Percentiles rank a stretch among this genome's conserved stretches.
These are phyloP conservation scores for Gossypium lobatum DNA, from an alignment of 441 rosid genomes.

Conservation along the genomic window DNA sequence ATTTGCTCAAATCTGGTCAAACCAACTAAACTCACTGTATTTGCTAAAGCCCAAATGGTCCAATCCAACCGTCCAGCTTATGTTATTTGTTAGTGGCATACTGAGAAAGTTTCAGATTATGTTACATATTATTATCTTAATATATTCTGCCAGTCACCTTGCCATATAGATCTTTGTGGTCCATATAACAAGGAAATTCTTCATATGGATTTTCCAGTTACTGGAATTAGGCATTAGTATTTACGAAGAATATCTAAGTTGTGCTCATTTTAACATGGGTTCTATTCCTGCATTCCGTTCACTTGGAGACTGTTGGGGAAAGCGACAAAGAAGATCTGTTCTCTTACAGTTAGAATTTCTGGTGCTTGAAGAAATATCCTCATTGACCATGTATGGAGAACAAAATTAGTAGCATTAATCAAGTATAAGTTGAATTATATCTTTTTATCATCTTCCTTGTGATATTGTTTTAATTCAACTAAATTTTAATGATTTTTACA, in stretches of 20 bases:
- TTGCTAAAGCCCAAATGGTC: background rate
- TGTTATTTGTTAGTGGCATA: background rate
- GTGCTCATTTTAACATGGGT: background rate
- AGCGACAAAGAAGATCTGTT: background rate
- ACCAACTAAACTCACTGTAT: background rate
- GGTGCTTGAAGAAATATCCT: background rate
- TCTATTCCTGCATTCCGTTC: background rate
- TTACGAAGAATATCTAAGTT: background rate
- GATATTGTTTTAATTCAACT: background rate
- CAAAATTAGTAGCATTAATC: background rate
- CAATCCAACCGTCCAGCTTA: background rate
- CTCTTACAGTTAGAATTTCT: background rate
- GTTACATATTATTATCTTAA: slow-evolving; percentile 3
- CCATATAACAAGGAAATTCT: background rate
- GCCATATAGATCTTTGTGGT: background rate
- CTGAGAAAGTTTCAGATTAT: background rate
- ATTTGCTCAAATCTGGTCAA: background rate
- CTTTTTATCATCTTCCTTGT: background rate
- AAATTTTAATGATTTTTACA: slow-evolving; percentile 7
- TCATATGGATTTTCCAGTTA: background rate
- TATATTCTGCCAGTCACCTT: too few relatives aligned
- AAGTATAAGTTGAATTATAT: background rate
- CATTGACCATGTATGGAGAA: background rate
- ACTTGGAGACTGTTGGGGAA: background rate
- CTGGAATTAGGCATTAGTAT: background rate